phyloP scores from a whole-genome alignment of 208 protist species.

The Acanthamoeba culbertsoni region DNA sequence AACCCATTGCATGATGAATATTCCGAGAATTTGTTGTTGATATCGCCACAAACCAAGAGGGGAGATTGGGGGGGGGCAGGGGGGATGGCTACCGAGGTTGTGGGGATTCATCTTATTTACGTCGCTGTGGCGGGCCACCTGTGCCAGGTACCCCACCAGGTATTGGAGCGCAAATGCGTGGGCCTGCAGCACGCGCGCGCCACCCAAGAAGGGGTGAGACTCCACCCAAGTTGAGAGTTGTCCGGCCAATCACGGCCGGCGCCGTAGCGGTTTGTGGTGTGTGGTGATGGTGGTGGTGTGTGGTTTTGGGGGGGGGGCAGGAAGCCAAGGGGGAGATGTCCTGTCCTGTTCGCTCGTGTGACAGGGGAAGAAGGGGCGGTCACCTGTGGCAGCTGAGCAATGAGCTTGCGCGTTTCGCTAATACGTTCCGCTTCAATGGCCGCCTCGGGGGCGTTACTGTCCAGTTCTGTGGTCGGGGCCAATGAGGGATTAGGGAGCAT shows the following conservation, averaged over 20 bases:
- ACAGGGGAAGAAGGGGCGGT: background rate
- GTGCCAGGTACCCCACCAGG: background rate
- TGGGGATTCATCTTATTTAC: constrained; percentile 33
- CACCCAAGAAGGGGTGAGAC: too few relatives aligned
- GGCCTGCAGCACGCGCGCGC: background rate
- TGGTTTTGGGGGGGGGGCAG: background rate
- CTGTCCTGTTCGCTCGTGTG: background rate
- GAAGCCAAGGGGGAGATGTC: background rate
- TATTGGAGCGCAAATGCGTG: background rate
- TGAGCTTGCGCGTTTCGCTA: background rate
- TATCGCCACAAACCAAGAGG: background rate
- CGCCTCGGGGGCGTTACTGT: background rate
- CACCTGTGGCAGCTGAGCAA: background rate
- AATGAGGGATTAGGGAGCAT: too few relatives aligned
- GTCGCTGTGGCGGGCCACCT: background rate
- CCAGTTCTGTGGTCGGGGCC: background rate
- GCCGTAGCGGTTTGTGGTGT: too few relatives aligned
- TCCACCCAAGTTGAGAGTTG: too few relatives aligned
- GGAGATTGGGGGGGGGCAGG: background rate
- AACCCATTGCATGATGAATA: background rate
- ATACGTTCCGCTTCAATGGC: background rate
- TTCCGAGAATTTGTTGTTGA: background rate
- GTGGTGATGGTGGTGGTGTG: too few relatives aligned
- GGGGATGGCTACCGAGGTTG: background rate
- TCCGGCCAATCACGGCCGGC: too few relatives aligned